phyloP scores from a whole-genome alignment of 257 asterid species.

The Fraxinus americana region DNA sequence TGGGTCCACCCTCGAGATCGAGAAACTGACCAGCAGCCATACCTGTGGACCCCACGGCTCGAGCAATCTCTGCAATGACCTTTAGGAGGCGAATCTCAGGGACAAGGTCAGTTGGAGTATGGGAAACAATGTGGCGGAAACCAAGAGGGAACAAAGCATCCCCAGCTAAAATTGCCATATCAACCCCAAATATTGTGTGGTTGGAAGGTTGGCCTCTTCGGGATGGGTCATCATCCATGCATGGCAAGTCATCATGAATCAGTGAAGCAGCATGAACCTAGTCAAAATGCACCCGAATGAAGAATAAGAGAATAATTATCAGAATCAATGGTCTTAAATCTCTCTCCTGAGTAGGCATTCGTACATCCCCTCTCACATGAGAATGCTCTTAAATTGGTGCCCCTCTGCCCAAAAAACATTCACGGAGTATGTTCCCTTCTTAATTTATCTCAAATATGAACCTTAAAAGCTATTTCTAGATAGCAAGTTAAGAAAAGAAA shows the following conservation, averaged over 20 bases:
- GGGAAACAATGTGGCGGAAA: conserved; percentile 84
- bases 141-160: conserved; percentile 96
- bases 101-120: conserved; percentile 75
- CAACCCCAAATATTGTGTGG: conserved; percentile 84
- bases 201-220: conserved; percentile 88
- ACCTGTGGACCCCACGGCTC: conserved; percentile 96
- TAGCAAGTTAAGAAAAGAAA: too few relatives aligned
- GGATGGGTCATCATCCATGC: conserved; percentile 96
- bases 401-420: neutral
- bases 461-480: too few relatives aligned
- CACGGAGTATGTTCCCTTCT: neutral
- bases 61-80: conserved; percentile 85
- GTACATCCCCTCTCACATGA: neutral
- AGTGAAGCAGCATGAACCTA: conserved; percentile 96
- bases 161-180: conserved; percentile 94
- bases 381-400: too few relatives aligned
- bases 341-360: neutral
- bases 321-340: neutral
- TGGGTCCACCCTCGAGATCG: conserved; percentile 81
- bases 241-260: conserved; percentile 92
- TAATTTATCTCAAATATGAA: neutral
- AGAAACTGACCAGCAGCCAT: conserved; percentile 94
- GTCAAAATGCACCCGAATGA: neutral
- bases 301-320: conserved; percentile 8
- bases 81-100: conserved; percentile 69